phyloP scores from a whole-genome alignment of 2,329 filamentous ascomycete species.

The Pezicula carpinea region DNA sequence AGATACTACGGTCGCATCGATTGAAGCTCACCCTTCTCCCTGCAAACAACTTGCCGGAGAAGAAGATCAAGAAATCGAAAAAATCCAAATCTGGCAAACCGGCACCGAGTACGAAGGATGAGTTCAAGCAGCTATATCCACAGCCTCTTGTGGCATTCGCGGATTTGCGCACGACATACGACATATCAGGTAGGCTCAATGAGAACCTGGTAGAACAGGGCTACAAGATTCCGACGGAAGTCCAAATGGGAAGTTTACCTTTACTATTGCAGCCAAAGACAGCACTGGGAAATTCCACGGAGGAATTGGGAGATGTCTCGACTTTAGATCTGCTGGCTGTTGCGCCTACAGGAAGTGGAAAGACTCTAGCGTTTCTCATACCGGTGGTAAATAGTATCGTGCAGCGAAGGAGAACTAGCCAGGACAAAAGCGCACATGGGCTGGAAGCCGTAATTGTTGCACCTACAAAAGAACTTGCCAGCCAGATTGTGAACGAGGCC shows the following conservation, averaged over 20 bases:
- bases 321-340: conserved; percentile 76
- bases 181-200: conserved; percentile 67
- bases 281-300: conserved; percentile 38
- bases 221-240: conserved; percentile 85
- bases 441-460: conserved; percentile 69
- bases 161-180: conserved; percentile 66
- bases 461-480: conserved; percentile 73
- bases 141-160: conserved; percentile 75
- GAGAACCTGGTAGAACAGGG: conserved; percentile 81
- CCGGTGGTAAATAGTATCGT: conserved; percentile 77
- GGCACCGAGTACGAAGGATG: conserved; percentile 38
- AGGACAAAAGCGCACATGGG: conserved; percentile 40
- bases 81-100: conserved; percentile 54
- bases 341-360: conserved; percentile 93
- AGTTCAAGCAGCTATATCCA: conserved; percentile 63
- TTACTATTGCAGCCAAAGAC: conserved; percentile 60
- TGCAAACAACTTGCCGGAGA: conserved; percentile 34
- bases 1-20: conserved; percentile 72
- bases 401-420: conserved; percentile 38
- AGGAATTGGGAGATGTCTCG: conserved; percentile 22
- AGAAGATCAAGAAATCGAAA: conserved; percentile 41
- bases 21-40: conserved; percentile 79
- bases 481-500: conserved; percentile 80
- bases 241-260: conserved; percentile 83
- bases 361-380: conserved; percentile 90